Evolutionary conservation across 257 asterid species (phyloP), one percentile per base, ranked within the genome.

Genomic region (Phtheirospermum japonicum): DNA sequence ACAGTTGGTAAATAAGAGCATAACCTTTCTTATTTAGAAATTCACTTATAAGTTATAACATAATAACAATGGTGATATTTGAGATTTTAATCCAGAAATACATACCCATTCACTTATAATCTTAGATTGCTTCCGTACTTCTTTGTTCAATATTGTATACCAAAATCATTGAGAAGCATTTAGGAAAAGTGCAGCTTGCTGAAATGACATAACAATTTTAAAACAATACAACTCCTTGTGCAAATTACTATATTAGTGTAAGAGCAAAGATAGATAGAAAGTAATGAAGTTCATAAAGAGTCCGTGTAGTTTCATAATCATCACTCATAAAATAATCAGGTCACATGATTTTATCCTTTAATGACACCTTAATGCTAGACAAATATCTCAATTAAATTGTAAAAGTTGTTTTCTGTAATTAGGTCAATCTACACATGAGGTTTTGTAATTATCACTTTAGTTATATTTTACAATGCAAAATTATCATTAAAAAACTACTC

Each of bases 161-260:
- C 77, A 91, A 77, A 72, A 88, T 94, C 81, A n/a, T n/a, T n/a
- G n/a, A n/a, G n/a, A n/a, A n/a, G n/a, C n/a, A n/a, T n/a, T n/a
- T n/a, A n/a, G n/a, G 88, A 67, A 0, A 96, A 88, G 90, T 0
- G 98, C 96, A 69, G 98, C 98, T 91, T 91, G 91, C 98, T 91
- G 82, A 57, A 83, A 72, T 19, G 4, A 8, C 64, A 20, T n/a
- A 72, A 2, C 43, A 70, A 30, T 36, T 37, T 23, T 42, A 36
- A 39, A 7, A 11, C 1, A 2, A 61, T 43, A 30, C 18, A 61
- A 17, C 20, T 13, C 19, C 0, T 17, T 17, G 6, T n/a, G 28
- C 28, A 60, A 12, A 34, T 37, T 11, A 28, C 17, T 18, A 32
- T 2, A 16, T n/a, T 23, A 43, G 52, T 40, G 51, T 20, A 57